phyloP scores from a whole-genome alignment of 2,329 filamentous ascomycete species.

The Fonsecaea nubica region DNA sequence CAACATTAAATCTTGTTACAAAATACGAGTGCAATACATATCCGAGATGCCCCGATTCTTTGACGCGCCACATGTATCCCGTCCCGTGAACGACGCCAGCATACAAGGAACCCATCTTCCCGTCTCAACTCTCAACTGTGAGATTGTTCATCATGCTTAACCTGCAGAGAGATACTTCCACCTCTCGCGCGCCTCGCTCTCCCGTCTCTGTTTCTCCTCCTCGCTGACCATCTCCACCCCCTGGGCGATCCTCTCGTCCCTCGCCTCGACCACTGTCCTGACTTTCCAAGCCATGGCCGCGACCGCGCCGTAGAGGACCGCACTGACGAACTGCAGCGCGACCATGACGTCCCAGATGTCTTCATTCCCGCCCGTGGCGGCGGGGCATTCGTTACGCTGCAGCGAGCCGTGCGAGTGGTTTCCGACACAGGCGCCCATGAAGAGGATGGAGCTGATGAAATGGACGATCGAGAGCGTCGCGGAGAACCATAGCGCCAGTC shows the following conservation, averaged over 20 bases:
- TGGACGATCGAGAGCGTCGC: constrained; percentile 27
- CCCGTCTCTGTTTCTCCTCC: constrained; percentile 36
- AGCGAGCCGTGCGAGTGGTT: constrained; percentile 23
- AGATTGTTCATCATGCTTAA: background rate
- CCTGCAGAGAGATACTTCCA: constrained; percentile 37
- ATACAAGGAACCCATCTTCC: background rate
- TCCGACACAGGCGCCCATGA: constrained; percentile 31
- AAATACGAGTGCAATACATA: background rate
- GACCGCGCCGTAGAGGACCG: constrained; percentile 31
- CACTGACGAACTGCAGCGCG: constrained; percentile 36
- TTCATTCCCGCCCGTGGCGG: constrained; percentile 23
- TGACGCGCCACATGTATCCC: too few relatives aligned
- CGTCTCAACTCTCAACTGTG: too few relatives aligned
- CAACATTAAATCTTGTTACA: background rate
- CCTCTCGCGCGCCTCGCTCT: constrained; percentile 38
- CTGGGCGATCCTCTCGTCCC: constrained; percentile 29
- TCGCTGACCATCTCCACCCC: constrained; percentile 36
- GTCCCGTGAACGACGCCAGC: too few relatives aligned
- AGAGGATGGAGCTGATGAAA: constrained; percentile 35
- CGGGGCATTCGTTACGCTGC: constrained; percentile 36
- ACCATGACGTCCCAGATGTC: constrained; percentile 38
- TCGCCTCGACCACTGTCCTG: constrained; percentile 27
- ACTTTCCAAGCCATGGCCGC: constrained; percentile 38
- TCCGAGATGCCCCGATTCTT: background rate
- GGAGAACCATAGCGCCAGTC: constrained; percentile 37